A percentile compares a stretch with the other conserved stretches of the same genome.
Evolutionary conservation across 768 basidiomycete species (phyloP).

Genomic region (Trichaptum fuscoviolaceum): DNA sequence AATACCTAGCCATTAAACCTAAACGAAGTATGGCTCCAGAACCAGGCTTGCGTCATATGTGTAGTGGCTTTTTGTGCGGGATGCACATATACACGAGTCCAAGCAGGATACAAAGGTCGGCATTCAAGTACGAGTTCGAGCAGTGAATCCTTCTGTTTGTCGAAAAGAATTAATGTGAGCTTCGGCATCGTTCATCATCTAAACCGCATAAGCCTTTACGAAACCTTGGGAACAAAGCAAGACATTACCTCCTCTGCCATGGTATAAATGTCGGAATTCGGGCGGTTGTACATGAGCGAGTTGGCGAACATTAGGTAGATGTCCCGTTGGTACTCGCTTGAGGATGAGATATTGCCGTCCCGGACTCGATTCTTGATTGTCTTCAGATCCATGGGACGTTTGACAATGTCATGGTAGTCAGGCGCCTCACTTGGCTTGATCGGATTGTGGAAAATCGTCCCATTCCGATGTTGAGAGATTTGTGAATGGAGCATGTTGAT

Average conservation of each 20-base stretch:
- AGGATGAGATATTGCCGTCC: slow-evolving; percentile 75
- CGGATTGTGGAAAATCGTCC: slow-evolving; percentile 86
- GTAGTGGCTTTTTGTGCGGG: too few relatives aligned
- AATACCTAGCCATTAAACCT: too few relatives aligned
- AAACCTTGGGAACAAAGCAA: slow-evolving; percentile 5
- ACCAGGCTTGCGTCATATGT: too few relatives aligned
- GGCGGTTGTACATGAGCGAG: slow-evolving; percentile 94
- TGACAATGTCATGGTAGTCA: slow-evolving; percentile 88
- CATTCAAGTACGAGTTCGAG: slow-evolving; percentile 29
- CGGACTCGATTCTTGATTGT: slow-evolving; percentile 84
- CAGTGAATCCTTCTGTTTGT: slow-evolving; percentile 69
- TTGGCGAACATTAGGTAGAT: slow-evolving; percentile 94
- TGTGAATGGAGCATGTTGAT: slow-evolving; percentile 77
- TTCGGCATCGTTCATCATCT: slow-evolving; percentile 80
- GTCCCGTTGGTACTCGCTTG: slow-evolving; percentile 86
- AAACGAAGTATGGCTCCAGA: too few relatives aligned
- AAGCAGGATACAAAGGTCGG: background rate
- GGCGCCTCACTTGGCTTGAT: slow-evolving; percentile 86
- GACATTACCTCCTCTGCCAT: slow-evolving; percentile 82
- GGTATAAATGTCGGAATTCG: slow-evolving; percentile 75
- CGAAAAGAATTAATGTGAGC: slow-evolving; percentile 60
- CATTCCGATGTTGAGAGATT: slow-evolving; percentile 81
- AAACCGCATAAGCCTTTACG: background rate
- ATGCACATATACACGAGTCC: background rate
- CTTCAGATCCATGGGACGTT: slow-evolving; percentile 93